Base-by-base conservation (phyloP, 2,329 filamentous ascomycete genomes). In the Apiospora marii region DNA sequence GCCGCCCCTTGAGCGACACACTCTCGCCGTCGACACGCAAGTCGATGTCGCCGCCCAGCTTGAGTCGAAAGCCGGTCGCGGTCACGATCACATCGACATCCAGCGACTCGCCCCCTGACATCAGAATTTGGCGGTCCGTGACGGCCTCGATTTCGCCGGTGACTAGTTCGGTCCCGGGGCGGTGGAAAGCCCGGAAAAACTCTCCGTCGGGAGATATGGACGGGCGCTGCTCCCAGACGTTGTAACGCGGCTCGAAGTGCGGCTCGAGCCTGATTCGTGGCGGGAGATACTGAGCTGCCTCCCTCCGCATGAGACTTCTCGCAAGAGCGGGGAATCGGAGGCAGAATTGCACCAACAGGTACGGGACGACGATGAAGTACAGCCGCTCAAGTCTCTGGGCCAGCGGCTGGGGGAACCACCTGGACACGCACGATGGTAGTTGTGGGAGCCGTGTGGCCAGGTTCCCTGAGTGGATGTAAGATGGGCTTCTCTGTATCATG, bases 401-500 rank as follows among this genome's bases (percentile, higher is more conserved):
- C 6, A 37, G 14, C 14, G 44, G 14, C 1, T 19, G 44, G 1
- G 19, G 48, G 1, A 49, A 22, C 48, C 22, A 22, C 7, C 19
- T 22, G 44, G 14, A 16, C 16, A 37, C 1, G 6, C 37, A 37
- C 6, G 37, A 37, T 7, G 37, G 37, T 37, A 5, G n/a, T n/a
- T n/a, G n/a, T n/a, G n/a, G n/a, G n/a, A n/a, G n/a, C n/a, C n/a
- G n/a, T 8, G 37, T 8, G 37, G 37, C 10, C 37, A 8, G 37
- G 6, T 7, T 37, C 10, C 37, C 10, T 19, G 44, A 6, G 44
- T 3, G 44, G 19, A 95, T 87, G 77, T 94, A 95, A 0, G 87
- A 88, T 0, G 94, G 94, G 67, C 91, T 94, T 71, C 94, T 90
- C 82, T 97, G 94, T 2, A 97, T 86, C 89, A 96, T 94, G 1